These are phyloP conservation scores for Nothophytophthora sp. DNA, from an alignment of 352 stramenopile species.

Conservation along the genomic window DNA sequence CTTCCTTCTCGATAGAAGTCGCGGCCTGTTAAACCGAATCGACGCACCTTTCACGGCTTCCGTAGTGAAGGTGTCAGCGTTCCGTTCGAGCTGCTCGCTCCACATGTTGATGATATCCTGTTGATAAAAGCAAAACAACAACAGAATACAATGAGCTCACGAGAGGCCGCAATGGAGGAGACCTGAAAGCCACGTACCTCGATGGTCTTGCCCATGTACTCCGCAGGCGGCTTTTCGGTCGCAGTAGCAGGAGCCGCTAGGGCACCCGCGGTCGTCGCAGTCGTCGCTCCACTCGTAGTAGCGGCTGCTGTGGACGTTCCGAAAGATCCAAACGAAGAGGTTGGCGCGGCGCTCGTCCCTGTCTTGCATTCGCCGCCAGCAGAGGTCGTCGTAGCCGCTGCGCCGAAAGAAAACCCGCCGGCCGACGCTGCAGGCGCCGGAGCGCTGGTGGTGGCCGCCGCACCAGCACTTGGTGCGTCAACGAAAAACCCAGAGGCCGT, in stretches of 20 bases:
- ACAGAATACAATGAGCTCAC: too few relatives aligned
- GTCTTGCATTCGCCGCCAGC: conserved; percentile 28
- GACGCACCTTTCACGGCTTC: conserved; percentile 82
- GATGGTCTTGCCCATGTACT: conserved; percentile 87
- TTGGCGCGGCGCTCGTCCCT: conserved; percentile 12
- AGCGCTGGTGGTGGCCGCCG: conserved; percentile 6
- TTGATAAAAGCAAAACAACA: too few relatives aligned
- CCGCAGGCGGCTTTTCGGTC: conserved; percentile 70
- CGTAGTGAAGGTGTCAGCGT: conserved; percentile 85
- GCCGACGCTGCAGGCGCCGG: conserved; percentile 16
- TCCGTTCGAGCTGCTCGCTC: conserved; percentile 86
- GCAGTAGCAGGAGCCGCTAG: conserved; percentile 37
- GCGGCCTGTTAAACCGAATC: too few relatives aligned
- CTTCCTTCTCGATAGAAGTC: too few relatives aligned
- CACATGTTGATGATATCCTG: conserved; percentile 91
- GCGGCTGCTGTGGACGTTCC: conserved; percentile 25
- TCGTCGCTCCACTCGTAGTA: conserved; percentile 14
- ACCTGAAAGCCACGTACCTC: too few relatives aligned
- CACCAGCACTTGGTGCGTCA: conserved; percentile 12
- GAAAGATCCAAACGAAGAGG: conserved; percentile 28
- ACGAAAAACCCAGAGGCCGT: conserved; percentile 34
- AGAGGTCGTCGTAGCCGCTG: conserved; percentile 13
- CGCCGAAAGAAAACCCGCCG: conserved; percentile 47
- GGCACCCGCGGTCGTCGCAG: conserved; percentile 7
- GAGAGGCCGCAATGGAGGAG: too few relatives aligned